Conservation (phyloP, 1,284 basidiomycete species). For the Puccinia brachypodii region DNA sequence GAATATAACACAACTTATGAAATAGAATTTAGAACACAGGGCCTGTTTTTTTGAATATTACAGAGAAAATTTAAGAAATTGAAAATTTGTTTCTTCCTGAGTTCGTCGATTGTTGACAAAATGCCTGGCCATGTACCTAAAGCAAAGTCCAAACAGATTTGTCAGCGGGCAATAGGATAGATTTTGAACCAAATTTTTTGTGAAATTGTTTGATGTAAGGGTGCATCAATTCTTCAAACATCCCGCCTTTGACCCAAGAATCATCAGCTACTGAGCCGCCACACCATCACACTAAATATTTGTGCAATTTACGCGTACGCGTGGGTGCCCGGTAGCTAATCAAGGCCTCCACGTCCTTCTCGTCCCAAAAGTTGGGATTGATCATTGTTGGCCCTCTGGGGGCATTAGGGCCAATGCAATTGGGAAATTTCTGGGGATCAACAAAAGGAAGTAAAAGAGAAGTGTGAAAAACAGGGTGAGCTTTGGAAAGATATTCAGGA, state of each 20-base stretch:
- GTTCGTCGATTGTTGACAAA: no score
- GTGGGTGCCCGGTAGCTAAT: neutral
- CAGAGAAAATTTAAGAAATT: no score
- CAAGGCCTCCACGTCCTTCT: neutral
- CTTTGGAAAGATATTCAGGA: neutral
- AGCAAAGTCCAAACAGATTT: no score
- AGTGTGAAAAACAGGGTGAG: neutral
- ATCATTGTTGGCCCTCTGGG: neutral
- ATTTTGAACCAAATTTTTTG: neutral
- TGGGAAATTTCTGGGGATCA: neutral
- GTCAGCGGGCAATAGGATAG: no score
- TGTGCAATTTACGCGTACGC: neutral
- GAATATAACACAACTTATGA: no score
- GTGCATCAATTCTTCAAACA: neutral
- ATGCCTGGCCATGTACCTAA: no score
- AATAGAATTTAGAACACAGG: no score
- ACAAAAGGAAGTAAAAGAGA: neutral
- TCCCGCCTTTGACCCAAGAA: neutral
- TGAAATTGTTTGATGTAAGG: neutral
- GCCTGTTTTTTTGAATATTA: no score
- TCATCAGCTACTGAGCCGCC: neutral
- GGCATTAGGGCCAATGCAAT: neutral
- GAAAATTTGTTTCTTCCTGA: no score
- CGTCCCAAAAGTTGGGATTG: neutral
- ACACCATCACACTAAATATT: neutral